Conservation (phyloP, 2,329 filamentous ascomycete genomes). For the Monosporascus sp. region DNA sequence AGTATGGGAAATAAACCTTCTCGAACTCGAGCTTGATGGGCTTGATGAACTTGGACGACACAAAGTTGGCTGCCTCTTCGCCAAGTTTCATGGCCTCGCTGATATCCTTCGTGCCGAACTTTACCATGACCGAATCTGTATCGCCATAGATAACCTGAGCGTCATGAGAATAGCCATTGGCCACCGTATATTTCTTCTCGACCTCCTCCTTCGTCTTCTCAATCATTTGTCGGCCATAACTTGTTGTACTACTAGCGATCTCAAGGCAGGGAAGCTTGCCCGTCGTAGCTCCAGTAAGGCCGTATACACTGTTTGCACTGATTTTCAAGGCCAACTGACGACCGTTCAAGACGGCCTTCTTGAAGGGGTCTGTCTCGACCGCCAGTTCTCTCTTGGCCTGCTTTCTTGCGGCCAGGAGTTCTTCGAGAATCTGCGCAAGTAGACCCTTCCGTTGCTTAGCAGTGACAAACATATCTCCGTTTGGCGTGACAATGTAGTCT, state of each 20-base stretch:
- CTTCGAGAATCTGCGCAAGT: slow-evolving; percentile 90
- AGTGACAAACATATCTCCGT: slow-evolving; percentile 89
- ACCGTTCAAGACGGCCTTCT: slow-evolving; percentile 95
- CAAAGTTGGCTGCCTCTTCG: slow-evolving; percentile 82
- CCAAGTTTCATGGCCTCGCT: slow-evolving; percentile 89
- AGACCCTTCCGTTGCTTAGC: slow-evolving; percentile 84
- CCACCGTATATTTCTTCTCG: slow-evolving; percentile 80
- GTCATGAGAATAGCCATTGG: slow-evolving; percentile 90
- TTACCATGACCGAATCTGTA: slow-evolving; percentile 99
- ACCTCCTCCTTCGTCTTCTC: slow-evolving; percentile 97
- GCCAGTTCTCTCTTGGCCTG: slow-evolving; percentile 87
- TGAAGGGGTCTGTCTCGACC: slow-evolving; percentile 88
- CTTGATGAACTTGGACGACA: slow-evolving; percentile 88
- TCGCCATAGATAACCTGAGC: slow-evolving; percentile 98
- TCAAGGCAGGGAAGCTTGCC: slow-evolving; percentile 92
- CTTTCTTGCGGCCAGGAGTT: slow-evolving; percentile 86
- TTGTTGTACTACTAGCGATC: slow-evolving; percentile 94
- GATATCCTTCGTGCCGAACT: slow-evolving; percentile 87
- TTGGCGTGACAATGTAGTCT: slow-evolving; percentile 94
- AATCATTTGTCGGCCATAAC: slow-evolving; percentile 98
- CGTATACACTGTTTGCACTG: slow-evolving; percentile 96
- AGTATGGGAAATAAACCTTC: slow-evolving; percentile 96
- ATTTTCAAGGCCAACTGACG: slow-evolving; percentile 93
- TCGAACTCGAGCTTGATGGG: slow-evolving; percentile 99
- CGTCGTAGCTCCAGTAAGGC: slow-evolving; percentile 90